Conservation (phyloP, 1,139 yeast species). For the Saccharomycopsis hybrid region DNA sequence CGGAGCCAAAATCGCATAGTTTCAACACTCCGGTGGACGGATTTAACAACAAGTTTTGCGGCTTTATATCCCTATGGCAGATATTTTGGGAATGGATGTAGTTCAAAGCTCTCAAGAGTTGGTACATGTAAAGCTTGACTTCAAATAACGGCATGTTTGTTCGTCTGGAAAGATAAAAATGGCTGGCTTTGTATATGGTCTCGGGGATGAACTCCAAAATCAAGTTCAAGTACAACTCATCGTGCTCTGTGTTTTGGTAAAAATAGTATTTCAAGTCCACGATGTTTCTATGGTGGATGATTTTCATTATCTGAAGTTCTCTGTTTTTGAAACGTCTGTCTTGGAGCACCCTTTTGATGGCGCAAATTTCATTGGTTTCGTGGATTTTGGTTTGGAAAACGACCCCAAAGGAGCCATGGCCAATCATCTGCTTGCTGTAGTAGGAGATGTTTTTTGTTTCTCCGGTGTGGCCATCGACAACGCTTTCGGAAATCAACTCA, state of each 20-base stretch:
- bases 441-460: constrained; percentile 54
- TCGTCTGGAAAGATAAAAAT: constrained; percentile 71
- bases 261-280: constrained; percentile 86
- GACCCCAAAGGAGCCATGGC: constrained; percentile 96
- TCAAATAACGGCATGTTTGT: constrained; percentile 82
- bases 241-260: constrained; percentile 73
- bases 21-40: constrained; percentile 79
- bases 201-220: constrained; percentile 92
- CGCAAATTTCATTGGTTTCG: constrained; percentile 75
- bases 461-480: constrained; percentile 69
- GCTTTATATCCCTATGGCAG: constrained; percentile 96
- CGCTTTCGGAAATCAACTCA: constrained; percentile 63
- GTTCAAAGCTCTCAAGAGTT: constrained; percentile 82
- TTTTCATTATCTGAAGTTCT: constrained; percentile 92
- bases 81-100: constrained; percentile 88
- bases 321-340: constrained; percentile 94
- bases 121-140: constrained; percentile 85
- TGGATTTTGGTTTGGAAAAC: constrained; percentile 81
- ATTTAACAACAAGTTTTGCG: constrained; percentile 86
- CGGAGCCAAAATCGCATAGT: constrained; percentile 98
- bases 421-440: constrained; percentile 80
- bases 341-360: constrained; percentile 90
- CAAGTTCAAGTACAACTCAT: constrained; percentile 78
- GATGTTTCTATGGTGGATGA: constrained; percentile 78
- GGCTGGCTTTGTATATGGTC: constrained; percentile 84